Evolutionary conservation across 2,329 filamentous ascomycete species (phyloP), one percentile per base, ranked within the genome.

Genomic region (Emericellopsis cladophorae): DNA sequence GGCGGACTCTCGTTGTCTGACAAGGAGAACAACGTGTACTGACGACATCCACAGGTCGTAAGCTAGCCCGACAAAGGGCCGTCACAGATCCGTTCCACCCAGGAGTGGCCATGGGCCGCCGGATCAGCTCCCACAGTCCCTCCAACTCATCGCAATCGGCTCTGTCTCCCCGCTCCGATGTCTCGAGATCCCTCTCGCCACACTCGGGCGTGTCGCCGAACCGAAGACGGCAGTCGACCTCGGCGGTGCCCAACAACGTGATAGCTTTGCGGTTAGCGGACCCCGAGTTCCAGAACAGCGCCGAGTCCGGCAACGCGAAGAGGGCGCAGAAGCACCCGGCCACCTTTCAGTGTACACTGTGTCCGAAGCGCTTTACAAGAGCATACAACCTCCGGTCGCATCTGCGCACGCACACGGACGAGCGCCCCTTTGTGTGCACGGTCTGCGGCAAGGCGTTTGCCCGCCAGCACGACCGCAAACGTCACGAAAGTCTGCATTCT

Each of bases 361-460:
- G 92, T 52, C 89, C 92, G 0, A 98, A 98, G 61, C 79, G 87
- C 14, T 98, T 98, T 56, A 98, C 92, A 0, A 77, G 92, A 43
- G 92, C 92, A 0, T 98, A 98, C 64, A 98, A 98, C 54, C 66
- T 98, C 41, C 84, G 92, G 12, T 96, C 90, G 35, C 92, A 98
- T 64, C 64, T 96, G 44, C 84, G 92, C 37, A 98, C 92, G 0
- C 92, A 98, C 56, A 98, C 92, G 0, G 92, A 98, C 54, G 92
- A 98, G 66, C 77, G 92, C 37, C 92, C 92, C 0, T 98, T 96
- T 54, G 90, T 96, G 3, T 98, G 92, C 56, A 95, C 86, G 0
- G 87, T 96, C 8, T 98, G 92, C 51, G 86, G 87, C 40, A 98
- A 98, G 61, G 92, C 92, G 0, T 98, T 98, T 63, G 92, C 92